phyloP scores from a whole-genome alignment of 108 stramenopile species.

The Cylindrotheca fusiformis region DNA sequence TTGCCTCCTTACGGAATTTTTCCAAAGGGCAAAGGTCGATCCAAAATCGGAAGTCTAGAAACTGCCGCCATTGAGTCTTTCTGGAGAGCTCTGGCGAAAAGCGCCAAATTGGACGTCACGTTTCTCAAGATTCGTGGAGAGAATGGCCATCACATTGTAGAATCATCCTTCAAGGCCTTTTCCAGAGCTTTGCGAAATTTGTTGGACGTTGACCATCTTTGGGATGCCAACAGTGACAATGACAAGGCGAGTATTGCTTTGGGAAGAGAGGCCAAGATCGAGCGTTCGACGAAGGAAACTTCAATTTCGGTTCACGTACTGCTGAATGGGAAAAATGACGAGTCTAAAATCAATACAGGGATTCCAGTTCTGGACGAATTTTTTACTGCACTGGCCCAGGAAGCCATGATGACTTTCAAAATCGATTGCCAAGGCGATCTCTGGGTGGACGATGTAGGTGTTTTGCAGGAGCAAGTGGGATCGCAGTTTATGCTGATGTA shows the following conservation, averaged over 20 bases:
- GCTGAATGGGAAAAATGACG: constrained; percentile 42
- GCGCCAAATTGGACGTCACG: constrained; percentile 45
- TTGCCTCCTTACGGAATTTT: constrained; percentile 78
- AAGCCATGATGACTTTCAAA: constrained; percentile 65
- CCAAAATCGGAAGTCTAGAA: constrained; percentile 60
- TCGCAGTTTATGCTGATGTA: neutral
- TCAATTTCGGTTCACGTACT: constrained; percentile 53
- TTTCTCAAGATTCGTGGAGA: constrained; percentile 70
- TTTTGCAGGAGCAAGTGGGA: too few relatives aligned
- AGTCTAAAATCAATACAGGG: constrained; percentile 66
- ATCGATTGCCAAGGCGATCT: constrained; percentile 85
- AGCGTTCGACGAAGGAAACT: constrained; percentile 85
- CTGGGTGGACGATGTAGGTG: constrained; percentile 83
- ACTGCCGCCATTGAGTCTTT: constrained; percentile 48
- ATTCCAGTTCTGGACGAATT: constrained; percentile 83
- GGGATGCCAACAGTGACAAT: constrained; percentile 44
- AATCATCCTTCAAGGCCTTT: constrained; percentile 86
- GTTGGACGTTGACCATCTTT: constrained; percentile 52
- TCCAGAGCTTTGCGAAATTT: constrained; percentile 69
- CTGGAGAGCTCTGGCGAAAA: constrained; percentile 47
- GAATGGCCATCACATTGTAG: constrained; percentile 84
- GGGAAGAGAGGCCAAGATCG: constrained; percentile 44
- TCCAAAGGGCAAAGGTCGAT: constrained; percentile 58
- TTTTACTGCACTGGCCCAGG: constrained; percentile 56
- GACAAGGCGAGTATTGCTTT: constrained; percentile 42